These are phyloP conservation scores for Acanthamoeba healyi DNA, from an alignment of 208 protist genomes.

Conservation along the genomic window DNA sequence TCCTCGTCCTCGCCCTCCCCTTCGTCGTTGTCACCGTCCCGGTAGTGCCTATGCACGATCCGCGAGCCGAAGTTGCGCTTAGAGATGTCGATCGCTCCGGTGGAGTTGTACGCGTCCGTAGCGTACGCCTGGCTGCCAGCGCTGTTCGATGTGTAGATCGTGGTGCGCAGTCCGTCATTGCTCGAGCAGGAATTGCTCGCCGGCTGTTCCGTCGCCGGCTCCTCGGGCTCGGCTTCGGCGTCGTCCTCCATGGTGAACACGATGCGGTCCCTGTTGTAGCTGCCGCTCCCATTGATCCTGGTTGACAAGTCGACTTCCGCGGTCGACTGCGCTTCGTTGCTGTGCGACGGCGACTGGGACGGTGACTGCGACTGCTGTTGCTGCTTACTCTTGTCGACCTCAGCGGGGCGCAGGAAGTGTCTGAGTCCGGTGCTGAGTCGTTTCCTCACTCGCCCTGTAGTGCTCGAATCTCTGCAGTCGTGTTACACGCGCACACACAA, in stretches of 20 bases:
- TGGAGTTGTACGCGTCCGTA: neutral
- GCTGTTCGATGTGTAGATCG: neutral
- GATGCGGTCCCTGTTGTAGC: neutral
- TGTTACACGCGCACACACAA: neutral
- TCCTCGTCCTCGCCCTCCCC: neutral
- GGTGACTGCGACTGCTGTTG: neutral
- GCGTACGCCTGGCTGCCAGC: neutral
- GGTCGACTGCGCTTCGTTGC: neutral
- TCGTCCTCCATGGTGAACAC: neutral
- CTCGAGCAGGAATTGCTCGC: neutral
- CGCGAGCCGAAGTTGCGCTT: too few species aligned
- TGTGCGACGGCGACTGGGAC: neutral
- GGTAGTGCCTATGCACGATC: neutral
- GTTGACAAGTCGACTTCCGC: neutral
- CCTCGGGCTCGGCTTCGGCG: neutral
- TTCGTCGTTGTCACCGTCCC: neutral
- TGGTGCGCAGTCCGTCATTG: neutral
- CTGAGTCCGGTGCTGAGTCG: neutral
- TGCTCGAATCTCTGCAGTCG: neutral
- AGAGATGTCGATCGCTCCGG: too few species aligned
- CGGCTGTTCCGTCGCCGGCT: neutral
- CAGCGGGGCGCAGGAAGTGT: slow-evolving; percentile 11
- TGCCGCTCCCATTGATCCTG: neutral
- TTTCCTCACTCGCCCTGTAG: neutral
- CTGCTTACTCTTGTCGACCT: neutral